Evolutionary conservation across 345 rosid species (phyloP), one percentile per base, ranked within the genome.

Genomic region (Euclidium syriacum): DNA sequence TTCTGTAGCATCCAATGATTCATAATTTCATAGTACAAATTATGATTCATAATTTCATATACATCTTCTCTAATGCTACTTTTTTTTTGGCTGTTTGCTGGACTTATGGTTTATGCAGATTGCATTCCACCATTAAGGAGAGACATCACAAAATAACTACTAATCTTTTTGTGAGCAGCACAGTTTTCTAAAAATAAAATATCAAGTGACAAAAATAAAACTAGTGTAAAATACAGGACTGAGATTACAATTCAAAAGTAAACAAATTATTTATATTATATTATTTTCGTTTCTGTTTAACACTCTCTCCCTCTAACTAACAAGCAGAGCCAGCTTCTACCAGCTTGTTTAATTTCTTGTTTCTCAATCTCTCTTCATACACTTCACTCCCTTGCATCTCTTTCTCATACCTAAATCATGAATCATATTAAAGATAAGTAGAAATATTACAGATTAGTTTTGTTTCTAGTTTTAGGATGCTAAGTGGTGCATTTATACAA

Each of bases 271-370:
- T 35, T 6, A 46, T 25, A 20, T 25, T 22, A 54, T 22, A 34
- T 23, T 25, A 43, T 19, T 40, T 54, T 34, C 4, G n/a, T 44
- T 47, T 23, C 47, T 14, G 3, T 34, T 47, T 6, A 42, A 32
- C 10, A 27, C 8, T 8, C 9, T 35, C 5, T 36, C 49, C 18
- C 7, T 27, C 7, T 24, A 22, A 4, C 43, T 77, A 75, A 44
- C 68, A 78, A n/a, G 85, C 89, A 50, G 78, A 50, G 10, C 75
- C 81, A 30, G 78, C 86, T 63, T 83, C 92, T 2, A 90, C 82
- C 50, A 90, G 77, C 73, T 87, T 85, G 71, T 62, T 59, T 50
- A 85, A 22, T 61, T 90, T 90, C 74, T 76, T 83, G 70, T 81
- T 74, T 66, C 78, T 81, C 78, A 90, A 65, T 71, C 88, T 81